phyloP scores from a whole-genome alignment of 176 grass and related monocot species.

The Tillandsia fasciculata region DNA sequence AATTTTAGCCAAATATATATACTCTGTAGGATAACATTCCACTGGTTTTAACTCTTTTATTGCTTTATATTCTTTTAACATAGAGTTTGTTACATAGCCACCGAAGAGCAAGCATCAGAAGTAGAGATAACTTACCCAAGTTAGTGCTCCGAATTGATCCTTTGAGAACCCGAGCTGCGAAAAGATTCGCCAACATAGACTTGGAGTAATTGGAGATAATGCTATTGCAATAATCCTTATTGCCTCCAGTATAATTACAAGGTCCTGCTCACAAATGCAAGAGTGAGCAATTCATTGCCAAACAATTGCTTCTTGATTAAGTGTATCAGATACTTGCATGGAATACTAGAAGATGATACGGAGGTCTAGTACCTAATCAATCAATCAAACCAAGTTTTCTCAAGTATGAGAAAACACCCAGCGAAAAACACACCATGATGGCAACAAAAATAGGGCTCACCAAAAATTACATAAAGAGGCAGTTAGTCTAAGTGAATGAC shows the following conservation, averaged over 20 bases:
- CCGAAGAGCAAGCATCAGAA: slow-evolving; percentile 13
- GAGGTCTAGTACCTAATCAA: too few species aligned
- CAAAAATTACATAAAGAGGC: neutral
- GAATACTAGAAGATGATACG: neutral
- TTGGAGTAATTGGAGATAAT: slow-evolving; percentile 69
- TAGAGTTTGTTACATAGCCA: neutral
- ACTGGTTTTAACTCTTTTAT: slow-evolving; percentile 9
- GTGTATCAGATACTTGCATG: neutral
- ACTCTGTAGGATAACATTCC: too few species aligned
- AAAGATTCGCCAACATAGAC: slow-evolving; percentile 73
- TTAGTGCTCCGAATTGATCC: slow-evolving; percentile 53
- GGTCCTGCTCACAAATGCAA: slow-evolving; percentile 52
- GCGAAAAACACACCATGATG: too few species aligned
- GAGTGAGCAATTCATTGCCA: neutral
- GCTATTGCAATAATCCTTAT: slow-evolving; percentile 90
- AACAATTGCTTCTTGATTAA: neutral
- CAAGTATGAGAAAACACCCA: too few species aligned
- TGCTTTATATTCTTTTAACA: slow-evolving; percentile 10
- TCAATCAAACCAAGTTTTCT: too few species aligned
- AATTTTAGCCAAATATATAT: too few species aligned
- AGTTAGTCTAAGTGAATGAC: neutral
- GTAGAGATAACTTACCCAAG: slow-evolving; percentile 58
- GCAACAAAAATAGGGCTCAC: neutral
- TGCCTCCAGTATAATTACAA: slow-evolving; percentile 82
- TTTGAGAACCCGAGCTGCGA: slow-evolving; percentile 77